phyloP scores from a whole-genome alignment of 495 filamentous ascomycete species.

The Lentithecium fluviatile region DNA sequence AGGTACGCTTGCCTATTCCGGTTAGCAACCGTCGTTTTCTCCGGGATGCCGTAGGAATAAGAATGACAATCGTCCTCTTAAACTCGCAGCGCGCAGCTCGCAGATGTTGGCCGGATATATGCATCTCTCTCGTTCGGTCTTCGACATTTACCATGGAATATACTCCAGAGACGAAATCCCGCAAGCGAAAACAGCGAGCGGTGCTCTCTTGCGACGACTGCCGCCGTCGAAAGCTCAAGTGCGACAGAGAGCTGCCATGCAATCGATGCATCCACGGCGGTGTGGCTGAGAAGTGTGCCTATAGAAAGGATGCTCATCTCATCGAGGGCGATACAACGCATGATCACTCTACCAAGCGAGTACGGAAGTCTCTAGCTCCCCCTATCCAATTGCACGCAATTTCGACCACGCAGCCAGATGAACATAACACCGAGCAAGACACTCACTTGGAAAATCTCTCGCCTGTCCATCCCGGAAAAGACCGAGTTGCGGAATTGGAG shows the following conservation, averaged over 20 bases:
- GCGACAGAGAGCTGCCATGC: constrained; percentile 26
- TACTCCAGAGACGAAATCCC: constrained; percentile 4
- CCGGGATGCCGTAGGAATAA: no score
- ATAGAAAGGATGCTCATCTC: constrained; percentile 3
- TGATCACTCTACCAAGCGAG: not conserved
- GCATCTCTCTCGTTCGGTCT: no score
- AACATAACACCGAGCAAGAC: no score
- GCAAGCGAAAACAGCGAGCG: constrained; percentile 25
- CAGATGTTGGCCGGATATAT: no score
- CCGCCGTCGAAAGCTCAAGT: constrained; percentile 27
- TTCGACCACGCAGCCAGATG: not conserved
- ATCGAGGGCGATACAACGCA: not conserved
- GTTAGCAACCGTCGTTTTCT: no score
- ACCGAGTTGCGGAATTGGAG: no score
- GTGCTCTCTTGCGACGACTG: constrained; percentile 24
- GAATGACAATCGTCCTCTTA: no score
- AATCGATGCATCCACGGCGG: constrained; percentile 24
- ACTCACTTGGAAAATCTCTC: no score
- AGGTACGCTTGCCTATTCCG: not conserved
- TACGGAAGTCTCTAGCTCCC: no score
- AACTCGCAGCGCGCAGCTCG: no score
- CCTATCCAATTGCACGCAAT: not conserved
- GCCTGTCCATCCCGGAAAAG: no score
- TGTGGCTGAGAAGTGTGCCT: constrained; percentile 7
- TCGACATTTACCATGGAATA: no score